Evolutionary conservation across 2,329 filamentous ascomycete genomes (phyloP), one percentile per base, ranked within the genome.

Genomic region (Emmonsiellopsis sp.): DNA sequence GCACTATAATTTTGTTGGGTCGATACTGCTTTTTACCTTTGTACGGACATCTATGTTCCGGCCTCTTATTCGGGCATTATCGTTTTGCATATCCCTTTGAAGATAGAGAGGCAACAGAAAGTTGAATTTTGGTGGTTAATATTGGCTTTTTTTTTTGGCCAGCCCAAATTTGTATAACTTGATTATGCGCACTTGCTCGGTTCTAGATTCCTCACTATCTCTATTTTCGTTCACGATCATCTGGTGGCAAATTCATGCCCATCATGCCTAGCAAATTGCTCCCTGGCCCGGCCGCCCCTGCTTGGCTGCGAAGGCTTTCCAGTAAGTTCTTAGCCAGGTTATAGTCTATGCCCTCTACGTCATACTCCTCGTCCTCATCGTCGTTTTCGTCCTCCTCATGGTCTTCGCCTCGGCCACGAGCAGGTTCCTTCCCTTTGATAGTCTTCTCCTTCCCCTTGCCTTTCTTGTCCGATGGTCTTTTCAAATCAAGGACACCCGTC

Each of bases 221-320:
- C 41, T 45, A 45, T 52, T 52, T 46, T 20, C 46, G 46, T 40
- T 57, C 56, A 49, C 67, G 67, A 54, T 92, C 89, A 63, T 95
- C 89, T 55, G 87, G 79, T 0, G 92, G 92, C 55, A 96, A 75
- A 41, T 81, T 79, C 59, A 96, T 76, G 0, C 90, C 90, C 85
- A 97, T 86, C 72, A 94, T 80, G 6, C 84, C 85, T 63, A 98
- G 78, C 56, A 98, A 74, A 66, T 96, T 97, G 0, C 91, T 84
- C 2, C 87, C 87, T 0, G 93, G 93, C 0, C 93, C 93, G 34
- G 89, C 78, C 75, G 86, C 81, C 10, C 93, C 93, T 15, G 78
- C 89, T 68, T 97, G 92, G 13, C 87, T 85, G 65, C 95, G 94
- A 71, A 98, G 91, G 62, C 89, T 92, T 68, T 96, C 89, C 1